These are phyloP conservation scores for Houttuynia cordata DNA, from an alignment of 164 flowering plant genomes.

Conservation along the genomic window DNA sequence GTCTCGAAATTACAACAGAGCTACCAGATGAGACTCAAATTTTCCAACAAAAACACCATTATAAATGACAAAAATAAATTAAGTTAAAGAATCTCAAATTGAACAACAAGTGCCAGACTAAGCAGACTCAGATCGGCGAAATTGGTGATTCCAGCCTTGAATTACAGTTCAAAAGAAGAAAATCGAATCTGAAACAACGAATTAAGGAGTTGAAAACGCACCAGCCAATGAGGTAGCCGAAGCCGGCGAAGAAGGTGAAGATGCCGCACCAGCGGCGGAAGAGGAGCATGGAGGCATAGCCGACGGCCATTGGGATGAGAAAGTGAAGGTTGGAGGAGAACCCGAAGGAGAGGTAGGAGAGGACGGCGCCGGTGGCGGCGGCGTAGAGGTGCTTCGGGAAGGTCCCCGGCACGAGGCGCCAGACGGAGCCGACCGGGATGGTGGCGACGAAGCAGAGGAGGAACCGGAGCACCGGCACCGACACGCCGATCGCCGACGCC, in stretches of 20 bases:
- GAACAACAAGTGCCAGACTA: not conserved
- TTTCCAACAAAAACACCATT: not conserved
- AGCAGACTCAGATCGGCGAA: too few relatives aligned
- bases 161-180: too few relatives aligned
- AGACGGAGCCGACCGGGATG: slow-evolving; percentile 63
- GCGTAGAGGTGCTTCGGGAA: slow-evolving; percentile 54
- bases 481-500: slow-evolving; percentile 72
- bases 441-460: slow-evolving; percentile 80
- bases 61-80: not conserved
- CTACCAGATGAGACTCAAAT: too few relatives aligned
- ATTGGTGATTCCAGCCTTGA: too few relatives aligned
- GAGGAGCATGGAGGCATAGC: slow-evolving; percentile 71
- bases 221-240: slow-evolving; percentile 96
- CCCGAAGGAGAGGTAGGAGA: slow-evolving; percentile 85
- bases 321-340: slow-evolving; percentile 88
- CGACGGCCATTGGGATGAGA: slow-evolving; percentile 70
- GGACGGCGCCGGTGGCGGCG: slow-evolving; percentile 54
- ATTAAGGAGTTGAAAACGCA: slow-evolving; percentile 10
- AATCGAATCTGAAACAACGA: too few relatives aligned
- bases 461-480: slow-evolving; percentile 69
- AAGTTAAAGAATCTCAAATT: not conserved
- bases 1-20: too few relatives aligned
- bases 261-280: slow-evolving; percentile 58
- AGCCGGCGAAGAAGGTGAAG: slow-evolving; percentile 65
- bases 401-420: slow-evolving; percentile 58